Conservation (phyloP, 2,329 filamentous ascomycete species). For the Xylaria sp. region DNA sequence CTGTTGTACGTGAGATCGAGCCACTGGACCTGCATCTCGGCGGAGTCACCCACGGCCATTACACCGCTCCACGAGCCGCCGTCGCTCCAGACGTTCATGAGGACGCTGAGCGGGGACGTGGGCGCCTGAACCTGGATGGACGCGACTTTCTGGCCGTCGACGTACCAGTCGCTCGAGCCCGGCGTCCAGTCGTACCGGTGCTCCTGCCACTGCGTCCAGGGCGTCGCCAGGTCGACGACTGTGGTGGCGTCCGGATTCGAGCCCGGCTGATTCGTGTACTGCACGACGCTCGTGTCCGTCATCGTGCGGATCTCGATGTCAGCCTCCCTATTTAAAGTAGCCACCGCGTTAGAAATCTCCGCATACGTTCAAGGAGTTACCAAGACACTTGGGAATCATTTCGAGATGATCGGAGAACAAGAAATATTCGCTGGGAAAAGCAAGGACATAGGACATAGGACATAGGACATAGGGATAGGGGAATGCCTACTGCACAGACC, state of each 20-base stretch:
- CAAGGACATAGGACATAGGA: neutral
- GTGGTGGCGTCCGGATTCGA: conserved; percentile 58
- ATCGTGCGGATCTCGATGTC: conserved; percentile 65
- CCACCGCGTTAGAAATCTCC: conserved; percentile 5
- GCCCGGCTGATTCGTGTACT: conserved; percentile 72
- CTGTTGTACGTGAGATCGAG: conserved; percentile 69
- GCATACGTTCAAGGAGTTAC: neutral
- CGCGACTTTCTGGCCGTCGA: conserved; percentile 62
- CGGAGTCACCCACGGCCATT: conserved; percentile 62
- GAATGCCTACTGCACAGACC: conserved; percentile 53
- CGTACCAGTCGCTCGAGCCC: conserved; percentile 65
- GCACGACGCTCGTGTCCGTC: conserved; percentile 55
- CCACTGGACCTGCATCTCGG: conserved; percentile 71
- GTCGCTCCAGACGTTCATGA: conserved; percentile 71
- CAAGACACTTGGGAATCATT: neutral
- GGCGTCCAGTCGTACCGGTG: conserved; percentile 72
- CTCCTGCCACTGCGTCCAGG: conserved; percentile 60
- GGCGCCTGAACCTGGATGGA: conserved; percentile 67
- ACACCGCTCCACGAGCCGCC: conserved; percentile 69
- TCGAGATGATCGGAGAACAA: neutral
- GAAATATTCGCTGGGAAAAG: neutral
- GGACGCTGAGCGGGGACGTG: conserved; percentile 60
- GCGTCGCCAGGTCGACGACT: conserved; percentile 56
- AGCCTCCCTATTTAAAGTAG: conserved; percentile 52
- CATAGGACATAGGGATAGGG: neutral